phyloP scores from a whole-genome alignment of 2,329 filamentous ascomycete genomes.

The Tothia fuscella region DNA sequence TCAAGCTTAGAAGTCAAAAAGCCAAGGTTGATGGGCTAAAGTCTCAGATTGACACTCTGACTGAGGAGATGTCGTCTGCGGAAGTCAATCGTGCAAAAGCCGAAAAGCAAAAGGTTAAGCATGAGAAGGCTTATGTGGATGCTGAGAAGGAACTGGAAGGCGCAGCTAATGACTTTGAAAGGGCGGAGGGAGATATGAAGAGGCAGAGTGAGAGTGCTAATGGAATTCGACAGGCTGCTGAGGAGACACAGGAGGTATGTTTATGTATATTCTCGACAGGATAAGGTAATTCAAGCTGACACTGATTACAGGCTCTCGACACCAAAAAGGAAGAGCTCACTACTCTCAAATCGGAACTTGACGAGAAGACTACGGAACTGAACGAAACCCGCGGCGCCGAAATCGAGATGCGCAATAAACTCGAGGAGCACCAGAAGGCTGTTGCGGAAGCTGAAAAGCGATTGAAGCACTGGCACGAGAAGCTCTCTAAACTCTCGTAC shows the following conservation, averaged over 20 bases:
- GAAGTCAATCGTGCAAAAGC: conserved; percentile 86
- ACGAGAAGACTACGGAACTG: conserved; percentile 72
- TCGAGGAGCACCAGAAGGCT: conserved; percentile 90
- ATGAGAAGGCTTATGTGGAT: conserved; percentile 70
- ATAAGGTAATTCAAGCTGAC: no score
- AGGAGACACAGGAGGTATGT: conserved; percentile 76
- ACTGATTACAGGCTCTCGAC: conserved; percentile 57
- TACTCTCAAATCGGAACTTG: conserved; percentile 69
- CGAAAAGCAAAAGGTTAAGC: conserved; percentile 80
- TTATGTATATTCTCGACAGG: no score
- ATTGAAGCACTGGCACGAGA: conserved; percentile 77
- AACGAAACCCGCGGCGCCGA: conserved; percentile 82
- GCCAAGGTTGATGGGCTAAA: conserved; percentile 83
- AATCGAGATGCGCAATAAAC: conserved; percentile 97
- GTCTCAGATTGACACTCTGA: conserved; percentile 68
- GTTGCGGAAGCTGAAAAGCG: conserved; percentile 77
- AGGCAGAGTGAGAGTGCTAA: conserved; percentile 66
- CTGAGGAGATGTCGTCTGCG: conserved; percentile 71
- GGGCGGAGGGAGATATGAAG: conserved; percentile 65
- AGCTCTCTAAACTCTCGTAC: conserved; percentile 69
- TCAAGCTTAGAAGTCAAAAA: conserved; percentile 80
- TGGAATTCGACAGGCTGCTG: conserved; percentile 58
- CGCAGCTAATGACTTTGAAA: conserved; percentile 60
- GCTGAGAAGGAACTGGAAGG: conserved; percentile 67
- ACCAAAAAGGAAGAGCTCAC: conserved; percentile 71